Evolutionary conservation across 495 filamentous ascomycete genomes (phyloP).

Genomic region (Xylaria curta): DNA sequence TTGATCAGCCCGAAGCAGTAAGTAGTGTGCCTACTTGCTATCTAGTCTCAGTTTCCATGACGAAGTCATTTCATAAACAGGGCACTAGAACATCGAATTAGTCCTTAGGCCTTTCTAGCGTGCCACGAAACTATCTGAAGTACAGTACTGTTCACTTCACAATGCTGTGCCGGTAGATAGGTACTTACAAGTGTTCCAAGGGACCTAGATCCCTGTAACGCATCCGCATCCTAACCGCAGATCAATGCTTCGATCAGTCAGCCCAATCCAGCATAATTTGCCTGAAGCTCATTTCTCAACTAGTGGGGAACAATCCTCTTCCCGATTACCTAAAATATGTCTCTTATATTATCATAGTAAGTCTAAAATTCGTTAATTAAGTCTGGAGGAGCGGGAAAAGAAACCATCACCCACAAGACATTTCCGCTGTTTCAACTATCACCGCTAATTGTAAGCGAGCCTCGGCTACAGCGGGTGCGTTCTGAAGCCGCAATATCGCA

Average conservation of each 20-base stretch:
- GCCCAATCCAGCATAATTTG: constrained; percentile 16
- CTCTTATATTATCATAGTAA: not conserved
- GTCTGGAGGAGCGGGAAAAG: not conserved
- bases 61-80: not conserved
- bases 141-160: not conserved
- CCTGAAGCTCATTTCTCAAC: constrained; percentile 13
- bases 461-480: not conserved
- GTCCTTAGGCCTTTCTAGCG: constrained; percentile 19
- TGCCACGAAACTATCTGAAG: not conserved
- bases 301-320: constrained; percentile 15
- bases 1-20: constrained; percentile 18
- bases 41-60: constrained; percentile 6
- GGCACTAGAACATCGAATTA: constrained; percentile 20
- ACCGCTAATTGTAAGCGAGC: constrained; percentile 20
- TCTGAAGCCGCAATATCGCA: not conserved
- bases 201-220: constrained; percentile 24
- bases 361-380: not conserved
- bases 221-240: constrained; percentile 26
- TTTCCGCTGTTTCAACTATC: constrained; percentile 24
- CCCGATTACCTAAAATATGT: constrained; percentile 7
- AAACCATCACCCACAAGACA: not conserved
- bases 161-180: not conserved
- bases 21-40: not conserved
- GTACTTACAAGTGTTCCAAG: constrained; percentile 4
- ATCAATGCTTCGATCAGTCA: constrained; percentile 20